Base-by-base conservation (phyloP, 1,284 basidiomycete species). In the Cerioporus squamosus region DNA sequence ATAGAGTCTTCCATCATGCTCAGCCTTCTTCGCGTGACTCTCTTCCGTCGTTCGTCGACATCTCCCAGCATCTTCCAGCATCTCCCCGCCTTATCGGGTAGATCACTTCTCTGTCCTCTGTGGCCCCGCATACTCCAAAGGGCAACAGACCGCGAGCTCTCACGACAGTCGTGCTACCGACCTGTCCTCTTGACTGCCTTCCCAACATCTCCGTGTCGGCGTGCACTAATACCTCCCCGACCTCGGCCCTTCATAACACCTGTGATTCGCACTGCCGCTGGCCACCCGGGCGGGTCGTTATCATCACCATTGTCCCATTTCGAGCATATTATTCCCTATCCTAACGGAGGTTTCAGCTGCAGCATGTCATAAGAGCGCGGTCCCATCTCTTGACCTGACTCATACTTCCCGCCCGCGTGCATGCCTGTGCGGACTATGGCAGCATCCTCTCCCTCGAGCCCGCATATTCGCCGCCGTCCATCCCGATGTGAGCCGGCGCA, bases 121-220 rank as follows among this genome's bases (percentile, higher is more conserved):
- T 55, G 47, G 26, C 15, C 45, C 22, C 14, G 15, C 17, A n/a
- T 22, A 26, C 55, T 43, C 45, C 29, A 42, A 18, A n/a, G n/a
- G 33, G 52, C 14, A 54, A 59, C 49, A 49, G 54, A 51, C 31
- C 39, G 51, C 60, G 50, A 33, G 23, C 7, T 18, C 46, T 36
- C 51, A 56, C 62, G 62, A 64, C 50, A 57, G 55, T 64, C 62
- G 62, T 48, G 60, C 60, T 52, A 61, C 62, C 33, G 5, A n/a
- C 42, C 44, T 53, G 56, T 47, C 55, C 52, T 42, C 47, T 51
- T 20, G 22, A 45, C 29, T 20, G 5, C 4, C 33, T 39, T 20
- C 22, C 31, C 20, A 42, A 50, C 44, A 46, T 20, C 26, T 43
- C 22, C 53, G 47, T 26, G 20, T 29, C 42, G 20, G 42, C 22